These are phyloP conservation scores for Amanita exitialis DNA, from an alignment of 768 basidiomycete genomes.

Conservation along the genomic window DNA sequence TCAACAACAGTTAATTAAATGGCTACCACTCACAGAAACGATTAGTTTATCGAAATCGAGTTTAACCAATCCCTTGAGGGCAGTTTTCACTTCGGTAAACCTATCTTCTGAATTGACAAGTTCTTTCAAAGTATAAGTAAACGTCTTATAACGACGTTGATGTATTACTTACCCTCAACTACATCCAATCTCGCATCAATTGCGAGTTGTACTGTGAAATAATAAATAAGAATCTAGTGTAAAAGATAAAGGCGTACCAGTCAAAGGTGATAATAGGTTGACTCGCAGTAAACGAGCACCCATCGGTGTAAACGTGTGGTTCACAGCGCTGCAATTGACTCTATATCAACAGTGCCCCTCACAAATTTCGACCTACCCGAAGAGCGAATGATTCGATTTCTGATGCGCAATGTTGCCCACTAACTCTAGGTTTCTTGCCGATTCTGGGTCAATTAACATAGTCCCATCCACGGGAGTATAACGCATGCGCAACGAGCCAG, in stretches of 20 bases:
- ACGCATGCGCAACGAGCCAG: slow-evolving; percentile 60
- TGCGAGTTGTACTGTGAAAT: slow-evolving; percentile 36
- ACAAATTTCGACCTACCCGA: slow-evolving; percentile 42
- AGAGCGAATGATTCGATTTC: slow-evolving; percentile 66
- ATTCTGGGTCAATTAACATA: slow-evolving; percentile 91
- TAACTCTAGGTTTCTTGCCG: slow-evolving; percentile 81
- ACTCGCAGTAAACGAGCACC: slow-evolving; percentile 70
- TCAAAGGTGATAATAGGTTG: slow-evolving; percentile 76
- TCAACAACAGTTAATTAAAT: neutral
- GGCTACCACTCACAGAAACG: slow-evolving; percentile 35
- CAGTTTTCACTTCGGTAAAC: slow-evolving; percentile 58
- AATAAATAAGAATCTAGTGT: slow-evolving; percentile 5
- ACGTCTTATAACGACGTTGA: neutral
- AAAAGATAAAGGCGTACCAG: slow-evolving; percentile 30
- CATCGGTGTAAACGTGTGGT: slow-evolving; percentile 88
- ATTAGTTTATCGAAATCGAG: slow-evolving; percentile 87
- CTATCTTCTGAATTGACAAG: slow-evolving; percentile 68
- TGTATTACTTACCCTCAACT: slow-evolving; percentile 52
- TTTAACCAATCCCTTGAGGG: slow-evolving; percentile 62
- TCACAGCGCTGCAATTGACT: slow-evolving; percentile 41
- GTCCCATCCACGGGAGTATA: slow-evolving; percentile 82
- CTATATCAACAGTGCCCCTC: neutral
- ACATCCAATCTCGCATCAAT: slow-evolving; percentile 81
- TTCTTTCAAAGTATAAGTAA: slow-evolving; percentile 31
- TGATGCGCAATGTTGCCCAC: slow-evolving; percentile 63